A percentile compares a stretch with the other conserved stretches of the same genome.
phyloP scores from a whole-genome alignment of 441 rosid species.

The Euphorbia celastroides region DNA sequence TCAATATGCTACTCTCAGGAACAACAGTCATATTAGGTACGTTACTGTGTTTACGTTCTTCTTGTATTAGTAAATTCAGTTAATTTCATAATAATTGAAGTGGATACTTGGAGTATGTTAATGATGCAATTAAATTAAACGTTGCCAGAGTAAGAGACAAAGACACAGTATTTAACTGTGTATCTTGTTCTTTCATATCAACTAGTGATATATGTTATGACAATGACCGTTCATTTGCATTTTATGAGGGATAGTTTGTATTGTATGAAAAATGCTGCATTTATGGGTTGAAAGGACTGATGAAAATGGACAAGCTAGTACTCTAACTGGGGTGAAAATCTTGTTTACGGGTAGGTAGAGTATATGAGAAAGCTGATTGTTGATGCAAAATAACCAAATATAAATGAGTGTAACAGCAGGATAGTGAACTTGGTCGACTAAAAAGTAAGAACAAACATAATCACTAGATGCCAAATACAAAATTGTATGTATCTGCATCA shows the following conservation, averaged over 20 bases:
- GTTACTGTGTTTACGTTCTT: no score
- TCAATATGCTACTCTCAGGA: slow-evolving; percentile 71
- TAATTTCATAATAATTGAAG: no score
- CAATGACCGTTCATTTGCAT: background rate
- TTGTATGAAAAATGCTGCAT: background rate
- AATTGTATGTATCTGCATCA: background rate
- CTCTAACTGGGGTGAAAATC: background rate
- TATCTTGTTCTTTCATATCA: background rate
- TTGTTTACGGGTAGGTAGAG: background rate
- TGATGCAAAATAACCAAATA: background rate
- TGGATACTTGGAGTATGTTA: no score
- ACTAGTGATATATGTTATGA: background rate
- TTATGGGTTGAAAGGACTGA: slow-evolving; percentile 1
- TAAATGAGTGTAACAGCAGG: background rate
- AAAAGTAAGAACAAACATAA: background rate
- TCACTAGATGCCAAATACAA: background rate
- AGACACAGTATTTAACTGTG: background rate
- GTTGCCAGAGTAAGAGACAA: background rate
- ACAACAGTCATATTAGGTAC: slow-evolving; percentile 69
- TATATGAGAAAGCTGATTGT: background rate
- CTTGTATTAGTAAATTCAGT: no score
- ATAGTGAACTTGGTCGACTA: background rate
- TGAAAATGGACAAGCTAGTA: background rate
- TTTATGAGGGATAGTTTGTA: background rate
- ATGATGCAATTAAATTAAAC: background rate